Percentiles rank a stretch among this genome's conserved stretches.
These are phyloP conservation scores for Monilinia fructicola DNA, from an alignment of 2,329 filamentous ascomycete species.

Conservation along the genomic window DNA sequence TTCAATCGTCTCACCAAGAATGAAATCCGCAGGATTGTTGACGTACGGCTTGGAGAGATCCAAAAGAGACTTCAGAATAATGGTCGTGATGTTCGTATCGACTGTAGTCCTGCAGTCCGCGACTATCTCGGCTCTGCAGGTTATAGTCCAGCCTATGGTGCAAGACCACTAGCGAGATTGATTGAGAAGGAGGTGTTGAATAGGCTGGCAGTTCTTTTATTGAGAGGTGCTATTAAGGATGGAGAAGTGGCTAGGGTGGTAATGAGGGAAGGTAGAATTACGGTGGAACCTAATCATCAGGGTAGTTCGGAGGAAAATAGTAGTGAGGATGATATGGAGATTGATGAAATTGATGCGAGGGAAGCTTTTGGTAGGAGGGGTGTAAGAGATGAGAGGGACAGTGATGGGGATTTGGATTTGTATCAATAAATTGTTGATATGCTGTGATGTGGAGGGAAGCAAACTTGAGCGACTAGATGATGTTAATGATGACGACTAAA, in stretches of 20 bases:
- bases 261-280: constrained; percentile 74
- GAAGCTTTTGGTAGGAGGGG: constrained; percentile 51
- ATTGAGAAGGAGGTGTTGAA: constrained; percentile 99
- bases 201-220: constrained; percentile 83
- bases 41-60: constrained; percentile 82
- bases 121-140: constrained; percentile 90
- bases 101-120: constrained; percentile 81
- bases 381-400: constrained; percentile 6
- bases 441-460: too few relatives aligned
- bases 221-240: constrained; percentile 80
- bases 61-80: constrained; percentile 88
- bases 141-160: constrained; percentile 94
- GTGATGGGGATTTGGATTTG: constrained; percentile 59
- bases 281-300: constrained; percentile 81
- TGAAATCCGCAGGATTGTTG: constrained; percentile 95
- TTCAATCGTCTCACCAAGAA: constrained; percentile 91
- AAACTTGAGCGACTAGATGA: too few relatives aligned
- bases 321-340: constrained; percentile 66
- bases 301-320: constrained; percentile 66
- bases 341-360: constrained; percentile 55
- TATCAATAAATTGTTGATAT: constrained; percentile 42
- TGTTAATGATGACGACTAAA: too few relatives aligned
- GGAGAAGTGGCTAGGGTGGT: constrained; percentile 81
- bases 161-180: constrained; percentile 79
- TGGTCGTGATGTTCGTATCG: constrained; percentile 78